Evolutionary conservation across 2,329 filamentous ascomycete species (phyloP).

Genomic region (Trichoderma afroharzianum): DNA sequence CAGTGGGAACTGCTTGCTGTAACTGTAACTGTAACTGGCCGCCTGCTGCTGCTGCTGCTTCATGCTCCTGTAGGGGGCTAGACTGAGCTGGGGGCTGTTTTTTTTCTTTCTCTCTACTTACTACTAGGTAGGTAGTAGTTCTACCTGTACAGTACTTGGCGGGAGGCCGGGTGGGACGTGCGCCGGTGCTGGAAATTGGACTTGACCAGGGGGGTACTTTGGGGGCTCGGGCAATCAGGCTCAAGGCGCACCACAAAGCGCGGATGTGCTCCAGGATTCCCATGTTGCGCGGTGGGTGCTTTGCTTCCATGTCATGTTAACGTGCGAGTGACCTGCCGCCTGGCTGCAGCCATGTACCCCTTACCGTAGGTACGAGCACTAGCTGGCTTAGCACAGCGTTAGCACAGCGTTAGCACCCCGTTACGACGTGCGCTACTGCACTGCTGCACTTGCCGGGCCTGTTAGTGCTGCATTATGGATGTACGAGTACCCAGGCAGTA

Average conservation of each 20-base stretch:
- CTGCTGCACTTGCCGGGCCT: not conserved
- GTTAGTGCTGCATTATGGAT: not conserved
- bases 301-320: not conserved
- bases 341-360: constrained; percentile 4
- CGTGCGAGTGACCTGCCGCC: constrained; percentile 9
- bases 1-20: constrained; percentile 11
- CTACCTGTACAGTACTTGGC: not conserved
- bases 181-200: constrained; percentile 21
- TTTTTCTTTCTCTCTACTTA: not conserved
- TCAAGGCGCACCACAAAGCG: not conserved
- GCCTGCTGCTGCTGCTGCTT: not conserved
- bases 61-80: not conserved
- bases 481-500: not conserved
- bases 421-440: not conserved
- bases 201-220: constrained; percentile 6
- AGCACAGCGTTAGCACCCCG: not conserved
- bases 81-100: not conserved
- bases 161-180: constrained; percentile 15
- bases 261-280: constrained; percentile 1
- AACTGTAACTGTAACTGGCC: constrained; percentile 13
- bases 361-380: not conserved
- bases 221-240: not conserved
- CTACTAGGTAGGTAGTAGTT: too few species aligned
- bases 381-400: not conserved
- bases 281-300: not conserved